These are phyloP conservation scores for Artemisia tridentata DNA, from an alignment of 129 eudicot species.

Conservation along the genomic window DNA sequence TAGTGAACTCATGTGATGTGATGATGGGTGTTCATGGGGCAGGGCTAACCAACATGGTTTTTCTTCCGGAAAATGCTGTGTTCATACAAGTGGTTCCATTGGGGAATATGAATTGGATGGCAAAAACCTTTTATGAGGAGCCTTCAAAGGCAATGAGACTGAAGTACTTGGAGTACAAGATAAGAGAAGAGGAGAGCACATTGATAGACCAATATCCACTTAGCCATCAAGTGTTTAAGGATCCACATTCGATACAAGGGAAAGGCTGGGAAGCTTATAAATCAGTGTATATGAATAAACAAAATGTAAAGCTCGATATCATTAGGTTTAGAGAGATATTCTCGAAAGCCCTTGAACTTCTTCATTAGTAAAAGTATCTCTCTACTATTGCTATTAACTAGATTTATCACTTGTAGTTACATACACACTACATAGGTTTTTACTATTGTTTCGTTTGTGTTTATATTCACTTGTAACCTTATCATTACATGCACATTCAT, in stretches of 20 bases:
- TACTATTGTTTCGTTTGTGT: not conserved
- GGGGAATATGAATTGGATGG: slow-evolving; percentile 50
- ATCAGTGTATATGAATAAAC: slow-evolving; percentile 50
- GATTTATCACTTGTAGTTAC: not conserved
- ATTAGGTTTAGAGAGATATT: slow-evolving; percentile 47
- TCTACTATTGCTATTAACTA: not conserved
- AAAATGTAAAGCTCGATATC: slow-evolving; percentile 64
- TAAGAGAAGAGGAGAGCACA: slow-evolving; percentile 51
- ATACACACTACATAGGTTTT: not conserved
- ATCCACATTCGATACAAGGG: slow-evolving; percentile 33
- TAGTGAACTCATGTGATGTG: slow-evolving; percentile 74
- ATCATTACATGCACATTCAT: no score
- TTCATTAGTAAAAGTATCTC: slow-evolving; percentile 5
- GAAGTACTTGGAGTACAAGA: slow-evolving; percentile 59
- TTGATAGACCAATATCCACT: slow-evolving; percentile 45
- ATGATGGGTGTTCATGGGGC: slow-evolving; percentile 92
- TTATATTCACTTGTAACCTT: not conserved
- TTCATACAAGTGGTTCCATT: slow-evolving; percentile 61
- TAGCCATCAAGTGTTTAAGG: slow-evolving; percentile 46
- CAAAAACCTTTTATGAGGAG: slow-evolving; percentile 36
- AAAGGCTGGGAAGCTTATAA: slow-evolving; percentile 55
- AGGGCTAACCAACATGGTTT: slow-evolving; percentile 77
- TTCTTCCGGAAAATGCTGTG: slow-evolving; percentile 62
- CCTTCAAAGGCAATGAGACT: slow-evolving; percentile 61
- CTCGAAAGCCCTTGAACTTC: slow-evolving; percentile 41